Evolutionary conservation across 305 asterid species (phyloP).

Genomic region (Fraxinus velutina): DNA sequence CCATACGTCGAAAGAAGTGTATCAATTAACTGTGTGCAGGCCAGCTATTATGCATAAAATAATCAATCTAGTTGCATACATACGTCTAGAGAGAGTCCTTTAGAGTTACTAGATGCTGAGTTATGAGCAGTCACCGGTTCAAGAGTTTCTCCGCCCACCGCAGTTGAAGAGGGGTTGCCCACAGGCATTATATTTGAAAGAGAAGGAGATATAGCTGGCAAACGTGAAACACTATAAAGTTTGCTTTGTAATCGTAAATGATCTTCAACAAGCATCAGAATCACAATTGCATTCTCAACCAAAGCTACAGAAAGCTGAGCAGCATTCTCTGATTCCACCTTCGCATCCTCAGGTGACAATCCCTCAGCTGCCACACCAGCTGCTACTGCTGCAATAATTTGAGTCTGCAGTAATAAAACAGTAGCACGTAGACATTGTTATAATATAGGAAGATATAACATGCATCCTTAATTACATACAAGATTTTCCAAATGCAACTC

Average conservation of each 20-base stretch:
- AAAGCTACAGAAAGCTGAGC: constrained; percentile 96
- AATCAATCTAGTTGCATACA: constrained; percentile 30
- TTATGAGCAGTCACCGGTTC: constrained; percentile 49
- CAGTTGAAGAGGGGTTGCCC: constrained; percentile 46
- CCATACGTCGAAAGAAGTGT: constrained; percentile 4
- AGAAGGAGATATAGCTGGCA: constrained; percentile 57
- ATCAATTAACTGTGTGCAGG: not conserved
- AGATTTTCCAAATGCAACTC: constrained; percentile 9
- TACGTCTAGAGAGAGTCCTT: constrained; percentile 79
- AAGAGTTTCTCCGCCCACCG: constrained; percentile 49
- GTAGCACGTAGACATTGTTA: constrained; percentile 37
- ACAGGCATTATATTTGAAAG: constrained; percentile 54
- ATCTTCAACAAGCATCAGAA: constrained; percentile 97
- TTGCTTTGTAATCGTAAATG: constrained; percentile 94
- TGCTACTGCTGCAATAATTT: constrained; percentile 97
- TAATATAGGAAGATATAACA: constrained; percentile 26
- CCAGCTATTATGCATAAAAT: not conserved
- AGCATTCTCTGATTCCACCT: constrained; percentile 93
- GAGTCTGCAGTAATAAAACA: constrained; percentile 72
- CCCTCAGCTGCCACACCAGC: constrained; percentile 99
- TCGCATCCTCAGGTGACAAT: constrained; percentile 80
- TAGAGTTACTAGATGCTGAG: constrained; percentile 65
- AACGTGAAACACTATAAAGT: constrained; percentile 62
- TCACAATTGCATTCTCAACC: constrained; percentile 99
- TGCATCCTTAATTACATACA: constrained; percentile 10